Base-by-base conservation (phyloP, 1,139 yeast species). In the Scheffersomyces segobiensis region DNA sequence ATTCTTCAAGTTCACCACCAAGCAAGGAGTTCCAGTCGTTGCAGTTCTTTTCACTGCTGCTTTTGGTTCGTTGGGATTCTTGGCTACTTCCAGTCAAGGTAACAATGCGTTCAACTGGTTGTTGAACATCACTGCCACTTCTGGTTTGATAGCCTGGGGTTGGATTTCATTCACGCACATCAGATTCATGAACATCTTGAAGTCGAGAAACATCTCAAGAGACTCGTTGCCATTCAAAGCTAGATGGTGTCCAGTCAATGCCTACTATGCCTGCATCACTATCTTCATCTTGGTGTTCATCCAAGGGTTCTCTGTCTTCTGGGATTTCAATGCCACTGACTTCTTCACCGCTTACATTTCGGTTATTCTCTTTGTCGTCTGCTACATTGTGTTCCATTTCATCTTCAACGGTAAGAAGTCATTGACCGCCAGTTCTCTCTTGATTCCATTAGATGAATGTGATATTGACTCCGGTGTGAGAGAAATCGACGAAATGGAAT, bases 91-190 rank as follows among this genome's bases (percentile, higher is more conserved):
- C 46, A 73, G 81, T 20, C 73, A 78, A 57, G 96, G 97, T 55
- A 77, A 79, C 46, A 78, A 82, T 18, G 98, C 93, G 10, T 93
- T 93, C 77, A 76, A 82, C 65, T 93, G 97, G 93, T 83, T 93
- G 63, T 83, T 92, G 65, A 91, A 91, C 74, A 87, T 93, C 64
- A 84, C 92, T 47, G 90, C 92, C 24, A 88, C 89, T 53, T 87
- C 93, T 5, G 93, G 93, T 55, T 80, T 88, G 65, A 86, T 88
- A 63, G 83, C 91, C 8, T 89, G 95, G 95, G 83, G 87, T 57
- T 83, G 86, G 73, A 88, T 89, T 60, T 81, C 88, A 7, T 72
- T 82, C 56, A 80, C 90, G 51, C 93, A 88, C 70, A 77, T 89
- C 56, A 79, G 91, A 69, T 89, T 88, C 71, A 87, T 87, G 87